Percentiles rank a stretch among this genome's conserved stretches.
phyloP scores from a whole-genome alignment of 352 stramenopile species.

The Halophytophthora polymorphica region DNA sequence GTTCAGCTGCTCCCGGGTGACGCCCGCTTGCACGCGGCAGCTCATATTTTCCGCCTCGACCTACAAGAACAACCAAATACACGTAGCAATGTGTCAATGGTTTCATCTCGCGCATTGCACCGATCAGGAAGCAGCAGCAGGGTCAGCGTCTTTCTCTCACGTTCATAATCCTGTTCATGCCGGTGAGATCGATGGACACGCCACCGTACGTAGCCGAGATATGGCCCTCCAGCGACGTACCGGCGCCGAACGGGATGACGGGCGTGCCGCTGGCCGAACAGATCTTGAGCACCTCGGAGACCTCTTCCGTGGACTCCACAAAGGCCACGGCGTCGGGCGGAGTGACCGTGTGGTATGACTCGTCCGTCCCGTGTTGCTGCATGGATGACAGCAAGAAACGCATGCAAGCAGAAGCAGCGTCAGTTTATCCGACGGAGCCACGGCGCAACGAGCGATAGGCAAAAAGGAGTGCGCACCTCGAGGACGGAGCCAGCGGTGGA shows the following conservation, averaged over 20 bases:
- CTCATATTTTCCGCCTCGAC: conserved; percentile 84
- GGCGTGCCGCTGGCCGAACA: conserved; percentile 80
- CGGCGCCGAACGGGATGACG: conserved; percentile 94
- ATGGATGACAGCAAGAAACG: background rate
- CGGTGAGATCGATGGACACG: conserved; percentile 86
- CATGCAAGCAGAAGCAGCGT: background rate
- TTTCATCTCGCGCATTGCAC: background rate
- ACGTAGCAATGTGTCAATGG: background rate
- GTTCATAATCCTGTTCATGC: conserved; percentile 51
- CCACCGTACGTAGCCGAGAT: conserved; percentile 83
- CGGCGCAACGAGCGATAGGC: background rate
- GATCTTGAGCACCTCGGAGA: conserved; percentile 89
- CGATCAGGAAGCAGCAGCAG: no score
- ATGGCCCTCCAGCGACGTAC: conserved; percentile 94
- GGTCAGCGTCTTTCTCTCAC: conserved; percentile 12
- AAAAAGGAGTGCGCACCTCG: conserved; percentile 28
- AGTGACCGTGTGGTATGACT: conserved; percentile 87
- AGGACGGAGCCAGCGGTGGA: conserved; percentile 60
- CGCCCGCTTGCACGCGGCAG: conserved; percentile 91
- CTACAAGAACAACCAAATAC: conserved; percentile 6
- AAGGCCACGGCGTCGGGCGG: conserved; percentile 88
- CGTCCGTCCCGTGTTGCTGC: conserved; percentile 88
- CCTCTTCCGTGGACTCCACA: conserved; percentile 84
- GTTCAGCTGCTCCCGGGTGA: conserved; percentile 93
- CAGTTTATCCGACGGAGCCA: background rate